phyloP scores from a whole-genome alignment of 441 rosid species.

The Capsella rubella region DNA sequence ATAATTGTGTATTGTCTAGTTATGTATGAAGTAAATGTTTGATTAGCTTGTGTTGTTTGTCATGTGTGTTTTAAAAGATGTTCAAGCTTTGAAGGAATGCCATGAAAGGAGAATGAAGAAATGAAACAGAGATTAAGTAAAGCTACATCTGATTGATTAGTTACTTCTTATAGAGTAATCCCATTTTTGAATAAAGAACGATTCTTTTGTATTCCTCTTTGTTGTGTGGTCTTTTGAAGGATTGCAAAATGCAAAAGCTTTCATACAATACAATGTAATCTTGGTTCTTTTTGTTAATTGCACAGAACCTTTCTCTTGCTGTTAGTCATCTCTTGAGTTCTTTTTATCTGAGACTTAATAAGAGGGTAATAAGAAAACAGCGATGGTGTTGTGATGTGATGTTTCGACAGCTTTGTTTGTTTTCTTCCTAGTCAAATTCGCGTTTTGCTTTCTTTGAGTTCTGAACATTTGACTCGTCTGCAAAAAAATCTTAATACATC shows the following conservation, averaged over 20 bases:
- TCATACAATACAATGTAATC: conserved; percentile 18
- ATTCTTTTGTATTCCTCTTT: neutral
- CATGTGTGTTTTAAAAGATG: conserved; percentile 58
- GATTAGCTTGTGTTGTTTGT: conserved; percentile 36
- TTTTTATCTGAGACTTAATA: too few relatives aligned
- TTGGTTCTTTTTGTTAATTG: conserved; percentile 9
- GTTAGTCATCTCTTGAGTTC: neutral
- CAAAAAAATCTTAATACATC: neutral
- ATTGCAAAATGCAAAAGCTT: conserved; percentile 9
- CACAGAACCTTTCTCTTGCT: neutral
- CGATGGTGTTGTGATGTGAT: neutral
- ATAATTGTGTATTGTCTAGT: neutral
- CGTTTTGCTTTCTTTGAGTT: neutral
- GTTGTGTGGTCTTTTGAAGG: neutral
- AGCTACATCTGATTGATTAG: conserved; percentile 8
- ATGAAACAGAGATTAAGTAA: conserved; percentile 22
- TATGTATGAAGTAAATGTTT: neutral
- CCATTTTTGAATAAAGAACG: neutral
- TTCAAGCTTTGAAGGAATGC: conserved; percentile 89
- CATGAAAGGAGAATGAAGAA: conserved; percentile 61
- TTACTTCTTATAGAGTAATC: conserved; percentile 13
- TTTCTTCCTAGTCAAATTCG: neutral
- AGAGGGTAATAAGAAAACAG: neutral
- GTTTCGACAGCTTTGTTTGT: conserved; percentile 5
- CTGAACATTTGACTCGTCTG: neutral